Evolutionary conservation across 2,329 filamentous ascomycete genomes (phyloP), one percentile per base, ranked within the genome.

Genomic region (Zalaria obscura): DNA sequence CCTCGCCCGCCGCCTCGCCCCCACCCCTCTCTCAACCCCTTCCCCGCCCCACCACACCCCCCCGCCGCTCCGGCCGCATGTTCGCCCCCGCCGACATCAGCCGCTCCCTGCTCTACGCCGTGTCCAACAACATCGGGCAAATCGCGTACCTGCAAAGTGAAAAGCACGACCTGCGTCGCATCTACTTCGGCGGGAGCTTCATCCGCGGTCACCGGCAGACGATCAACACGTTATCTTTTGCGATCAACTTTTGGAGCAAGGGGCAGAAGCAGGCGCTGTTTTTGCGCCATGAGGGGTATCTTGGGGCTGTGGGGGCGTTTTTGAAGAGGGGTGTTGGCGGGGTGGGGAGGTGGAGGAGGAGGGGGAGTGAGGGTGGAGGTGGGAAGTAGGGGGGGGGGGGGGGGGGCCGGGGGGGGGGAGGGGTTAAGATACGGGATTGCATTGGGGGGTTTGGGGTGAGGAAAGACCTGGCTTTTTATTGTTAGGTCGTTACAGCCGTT

Each of bases 61-160:
- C 18, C 18, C 18, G 18, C 2, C 18, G 54, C 35, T 61, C 63
- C 32, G 59, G 60, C 11, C 57, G 66, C 3, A 69, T 73, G 45
- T 96, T 95, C 62, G 77, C 75, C 11, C 72, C 77, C 31, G 78
- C 87, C 56, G 91, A 98, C 61, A 85, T 98, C 48, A 91, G 85
- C 25, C 73, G 89, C 28, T 94, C 86, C 37, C 71, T 98, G 11
- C 75, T 98, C 0, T 98, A 94, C 63, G 91, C 91, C 25, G 86
- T 96, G 27, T 78, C 83, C 59, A 96, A 96, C 68, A 96, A 96
- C 63, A 95, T 96, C 48, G 91, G 91, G 10, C 91, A 98, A 66
- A 93, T 98, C 52, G 87, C 91, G 35, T 95, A 91, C 60, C 70
- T 98, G n/a, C 91, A 96, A 58, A 91, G 86, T 4, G 88, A 95